Percentiles rank a stretch among this genome's conserved stretches.
phyloP scores from a whole-genome alignment of 2,329 filamentous ascomycete genomes.

The Byssochlamys sp. region DNA sequence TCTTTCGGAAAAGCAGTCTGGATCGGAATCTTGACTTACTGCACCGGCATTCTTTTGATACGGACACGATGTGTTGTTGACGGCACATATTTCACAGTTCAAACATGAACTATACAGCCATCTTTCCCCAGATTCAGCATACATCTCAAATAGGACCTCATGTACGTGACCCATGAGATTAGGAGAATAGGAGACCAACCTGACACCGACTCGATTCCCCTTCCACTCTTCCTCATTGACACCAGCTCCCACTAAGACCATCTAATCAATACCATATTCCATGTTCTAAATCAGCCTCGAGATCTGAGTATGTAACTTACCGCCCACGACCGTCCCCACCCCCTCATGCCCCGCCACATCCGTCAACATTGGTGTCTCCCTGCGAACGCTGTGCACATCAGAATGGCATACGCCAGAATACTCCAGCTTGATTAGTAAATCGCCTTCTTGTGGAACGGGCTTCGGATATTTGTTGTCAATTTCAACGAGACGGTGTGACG shows the following conservation, averaged over 20 bases:
- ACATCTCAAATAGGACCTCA: background rate
- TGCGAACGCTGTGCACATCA: constrained; percentile 38
- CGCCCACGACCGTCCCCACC: constrained; percentile 33
- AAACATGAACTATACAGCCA: constrained; percentile 32
- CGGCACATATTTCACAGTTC: constrained; percentile 28
- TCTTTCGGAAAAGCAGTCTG: background rate
- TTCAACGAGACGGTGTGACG: constrained; percentile 12
- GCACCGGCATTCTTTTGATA: constrained; percentile 30
- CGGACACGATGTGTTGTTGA: constrained; percentile 30
- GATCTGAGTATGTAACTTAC: constrained; percentile 8
- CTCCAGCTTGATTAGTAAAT: constrained; percentile 40
- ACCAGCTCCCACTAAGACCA: constrained; percentile 16
- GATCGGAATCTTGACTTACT: constrained; percentile 11
- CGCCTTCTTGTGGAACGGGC: constrained; percentile 27
- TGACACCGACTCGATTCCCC: constrained; percentile 22
- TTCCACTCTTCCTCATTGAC: constrained; percentile 21
- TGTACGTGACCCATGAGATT: background rate
- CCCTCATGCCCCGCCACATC: constrained; percentile 41
- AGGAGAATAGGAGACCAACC: constrained; percentile 13
- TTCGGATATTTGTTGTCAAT: constrained; percentile 22
- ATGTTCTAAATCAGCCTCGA: background rate
- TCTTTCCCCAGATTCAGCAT: constrained; percentile 9
- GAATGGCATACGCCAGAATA: constrained; percentile 41
- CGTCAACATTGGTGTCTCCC: constrained; percentile 34
- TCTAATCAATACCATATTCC: background rate